phyloP scores from a whole-genome alignment of 768 basidiomycete genomes.

The Leccinellum albellum region DNA sequence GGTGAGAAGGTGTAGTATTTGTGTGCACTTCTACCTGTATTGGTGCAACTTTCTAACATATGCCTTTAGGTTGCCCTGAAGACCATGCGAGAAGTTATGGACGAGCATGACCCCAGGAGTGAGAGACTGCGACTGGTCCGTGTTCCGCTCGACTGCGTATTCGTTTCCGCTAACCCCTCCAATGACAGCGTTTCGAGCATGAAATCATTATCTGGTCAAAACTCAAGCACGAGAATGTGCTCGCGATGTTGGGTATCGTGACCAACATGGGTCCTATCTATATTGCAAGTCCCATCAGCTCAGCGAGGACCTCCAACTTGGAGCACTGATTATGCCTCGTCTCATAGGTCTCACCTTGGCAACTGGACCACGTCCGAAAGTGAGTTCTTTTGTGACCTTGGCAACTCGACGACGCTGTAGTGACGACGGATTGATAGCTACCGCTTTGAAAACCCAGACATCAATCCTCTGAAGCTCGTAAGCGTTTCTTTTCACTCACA shows the following conservation, averaged over 20 bases:
- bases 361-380: constrained; percentile 54
- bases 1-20: constrained; percentile 41
- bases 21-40: not conserved
- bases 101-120: constrained; percentile 40
- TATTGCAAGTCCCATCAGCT: constrained; percentile 33
- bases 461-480: constrained; percentile 44
- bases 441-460: constrained; percentile 32
- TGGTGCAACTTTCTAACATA: not conserved
- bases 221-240: constrained; percentile 44
- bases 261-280: constrained; percentile 51
- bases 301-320: not conserved
- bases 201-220: constrained; percentile 55
- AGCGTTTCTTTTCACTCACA: not conserved
- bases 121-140: constrained; percentile 37
- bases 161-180: not conserved
- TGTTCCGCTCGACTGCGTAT: not conserved
- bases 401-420: not conserved
- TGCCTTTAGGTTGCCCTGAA: constrained; percentile 52
- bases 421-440: constrained; percentile 33
- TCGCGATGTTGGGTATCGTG: constrained; percentile 53
- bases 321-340: not conserved
- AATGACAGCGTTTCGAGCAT: constrained; percentile 48
- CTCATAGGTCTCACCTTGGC: constrained; percentile 58
- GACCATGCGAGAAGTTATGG: constrained; percentile 45
- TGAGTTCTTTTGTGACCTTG: constrained; percentile 20